phyloP scores from a whole-genome alignment of 176 grass and related monocot genomes.

The Oryza brachyantha region DNA sequence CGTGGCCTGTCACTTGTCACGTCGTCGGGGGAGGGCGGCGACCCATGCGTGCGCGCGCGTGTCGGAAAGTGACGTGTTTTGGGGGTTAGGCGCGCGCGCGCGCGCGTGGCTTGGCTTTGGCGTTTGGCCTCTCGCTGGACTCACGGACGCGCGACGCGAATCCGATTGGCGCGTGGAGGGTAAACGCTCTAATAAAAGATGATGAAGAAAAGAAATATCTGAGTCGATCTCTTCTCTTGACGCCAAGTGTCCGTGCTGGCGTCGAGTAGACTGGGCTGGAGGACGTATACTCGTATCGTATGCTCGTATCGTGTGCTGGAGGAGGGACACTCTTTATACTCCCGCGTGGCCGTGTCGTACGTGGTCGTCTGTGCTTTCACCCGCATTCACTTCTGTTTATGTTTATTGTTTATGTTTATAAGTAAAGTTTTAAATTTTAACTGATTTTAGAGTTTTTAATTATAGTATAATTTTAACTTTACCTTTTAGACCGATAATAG shows the following conservation, averaged over 20 bases:
- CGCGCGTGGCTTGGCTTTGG: background rate
- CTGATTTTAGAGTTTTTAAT: too few relatives aligned
- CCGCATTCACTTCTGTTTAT: too few relatives aligned
- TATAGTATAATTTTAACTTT: too few relatives aligned
- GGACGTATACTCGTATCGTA: background rate
- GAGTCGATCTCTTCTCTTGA: background rate
- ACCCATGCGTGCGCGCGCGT: background rate
- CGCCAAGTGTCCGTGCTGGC: background rate
- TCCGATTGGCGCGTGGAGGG: conserved; percentile 4
- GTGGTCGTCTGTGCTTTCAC: background rate
- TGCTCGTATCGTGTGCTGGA: background rate
- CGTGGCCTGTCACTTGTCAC: background rate
- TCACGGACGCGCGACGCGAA: background rate
- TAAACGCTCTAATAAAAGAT: background rate
- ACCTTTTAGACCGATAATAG: too few relatives aligned
- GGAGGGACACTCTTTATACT: background rate
- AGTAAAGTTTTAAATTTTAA: too few relatives aligned
- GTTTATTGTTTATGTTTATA: too few relatives aligned
- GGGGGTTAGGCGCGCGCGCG: background rate
- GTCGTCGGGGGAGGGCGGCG: background rate
- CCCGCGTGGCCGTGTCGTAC: background rate
- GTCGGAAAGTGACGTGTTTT: background rate
- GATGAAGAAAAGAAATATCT: background rate
- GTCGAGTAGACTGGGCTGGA: background rate
- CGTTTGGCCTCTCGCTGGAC: background rate